Base-by-base conservation (phyloP, 148 eudicot species). In the Selenicereus undatus region DNA sequence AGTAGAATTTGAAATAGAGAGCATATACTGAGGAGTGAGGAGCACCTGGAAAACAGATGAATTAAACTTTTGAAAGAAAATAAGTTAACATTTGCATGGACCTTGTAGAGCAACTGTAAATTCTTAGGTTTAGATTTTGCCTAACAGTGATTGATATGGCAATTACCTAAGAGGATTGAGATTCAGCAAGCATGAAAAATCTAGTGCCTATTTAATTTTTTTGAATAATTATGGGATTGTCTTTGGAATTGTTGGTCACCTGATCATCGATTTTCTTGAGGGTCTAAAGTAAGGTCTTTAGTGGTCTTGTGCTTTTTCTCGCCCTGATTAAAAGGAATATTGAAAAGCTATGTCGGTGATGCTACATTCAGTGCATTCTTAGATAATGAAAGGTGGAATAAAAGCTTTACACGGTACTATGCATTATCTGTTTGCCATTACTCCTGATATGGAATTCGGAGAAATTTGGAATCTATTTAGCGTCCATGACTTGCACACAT, bases 381-480 rank as follows among this genome's bases (percentile, higher is more conserved):
- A 74, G 22, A 8, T 13, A 50, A 48, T 24, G 62, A 27, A 74
- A 45, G 56, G 32, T 51, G 21, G 56, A 24, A 74, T 12, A 45
- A 50, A 24, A 50, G 58, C 21, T 74, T 27, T 50, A 14, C 32
- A 45, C 32, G 16, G 35, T 52, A 30, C 30, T 75, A 30, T 14
- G 36, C 51, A 60, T 76, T 58, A 36, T 58, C 42, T 35, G 51
- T 52, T 54, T 36, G 24, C 65, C 16, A 14, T 13, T 24, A 29
- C 48, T 60, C 69, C 50, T 62, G 78, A 74, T 65, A 3, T 73
- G 79, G 74, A 73, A 72, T 75, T 35, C 0, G 24, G 60, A 30
- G 11, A 50, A 50, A 75, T 75, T 9, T 26, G n/a, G 77, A 66
- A 75, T 75, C 77, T 52, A 75, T 51, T 11, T 17, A 75, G 20